Base-by-base conservation (phyloP, 129 eudicot genomes). In the Pseudognaphalium luteoalbum region DNA sequence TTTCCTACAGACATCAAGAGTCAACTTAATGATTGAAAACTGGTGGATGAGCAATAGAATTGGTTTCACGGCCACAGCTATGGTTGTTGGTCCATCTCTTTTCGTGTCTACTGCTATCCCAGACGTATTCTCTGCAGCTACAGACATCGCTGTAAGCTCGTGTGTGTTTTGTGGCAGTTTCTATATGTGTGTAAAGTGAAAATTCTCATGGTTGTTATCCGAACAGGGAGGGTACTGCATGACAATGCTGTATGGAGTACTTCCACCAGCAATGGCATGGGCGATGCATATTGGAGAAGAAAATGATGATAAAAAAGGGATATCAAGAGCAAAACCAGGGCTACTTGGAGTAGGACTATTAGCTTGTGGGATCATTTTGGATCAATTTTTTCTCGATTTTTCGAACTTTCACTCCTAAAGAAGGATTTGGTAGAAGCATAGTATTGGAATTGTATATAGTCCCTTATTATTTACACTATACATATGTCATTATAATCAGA, bases 251-350 rank as follows among this genome's bases (percentile, higher is more conserved):
- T 92, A 90, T 68, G 98, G 98, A 39, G 85, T 86, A 77, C 90
- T 92, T 77, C 98, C 98, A 41, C 92, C 96, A 47, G 92, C 96
- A 68, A 88, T 92, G 98, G 96, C 92, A 22, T 86, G 89, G 92
- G 94, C 91, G 28, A 85, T 88, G 88, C 70, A 80, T 47, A 61
- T 60, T 2, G 37, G 61, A 77, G 75, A 83, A 12, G 70, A 83
- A 14, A 32, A 52, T 0, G 62, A 29, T 42, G 86, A 75, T 21
- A 69, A 52, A 57, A 76, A 63, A 16, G 63, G 69, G 47, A 68
- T 72, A 62, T 83, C 87, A 56, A 78, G 68, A 82, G 78, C 87
- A 74, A 78, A 66, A 60, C 84, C 88, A 34, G 86, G 82, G 44
- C 84, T 92, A 35, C 11, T 88, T 2, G 87, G 87, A 75, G 85